Evolutionary conservation across 2,329 filamentous ascomycete species (phyloP).

Genomic region (Claviceps capensis): DNA sequence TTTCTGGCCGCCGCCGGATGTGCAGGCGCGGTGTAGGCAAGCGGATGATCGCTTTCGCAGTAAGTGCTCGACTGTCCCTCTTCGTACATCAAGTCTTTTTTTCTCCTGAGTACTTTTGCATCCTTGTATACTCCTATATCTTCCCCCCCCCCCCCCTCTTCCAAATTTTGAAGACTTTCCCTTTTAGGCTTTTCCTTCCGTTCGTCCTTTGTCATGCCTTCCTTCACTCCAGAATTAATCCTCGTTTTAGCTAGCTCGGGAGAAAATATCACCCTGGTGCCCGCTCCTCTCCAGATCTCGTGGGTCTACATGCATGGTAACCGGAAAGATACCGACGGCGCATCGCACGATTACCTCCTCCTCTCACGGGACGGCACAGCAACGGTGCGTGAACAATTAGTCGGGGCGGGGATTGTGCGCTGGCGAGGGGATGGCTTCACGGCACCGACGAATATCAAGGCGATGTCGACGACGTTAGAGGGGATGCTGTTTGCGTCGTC

Average conservation of each 20-base stretch:
- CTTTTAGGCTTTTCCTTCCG: background rate
- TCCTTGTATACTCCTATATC: background rate
- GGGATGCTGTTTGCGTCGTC: conserved; percentile 9
- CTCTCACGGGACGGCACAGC: conserved; percentile 6
- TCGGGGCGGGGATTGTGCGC: conserved; percentile 5
- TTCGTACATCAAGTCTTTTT: background rate
- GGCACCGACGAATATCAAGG: conserved; percentile 3
- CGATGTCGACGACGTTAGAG: conserved; percentile 8
- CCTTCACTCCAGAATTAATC: background rate
- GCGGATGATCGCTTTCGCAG: conserved; percentile 7
- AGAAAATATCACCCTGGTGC: conserved; percentile 1
- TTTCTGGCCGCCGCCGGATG: conserved; percentile 5
- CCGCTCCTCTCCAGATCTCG: conserved; percentile 6
- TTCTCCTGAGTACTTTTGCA: background rate
- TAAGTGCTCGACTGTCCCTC: background rate
- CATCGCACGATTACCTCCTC: conserved; percentile 8
- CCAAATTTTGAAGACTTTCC: no score
- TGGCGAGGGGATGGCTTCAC: conserved; percentile 4
- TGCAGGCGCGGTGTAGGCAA: conserved; percentile 7
- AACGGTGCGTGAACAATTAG: conserved; percentile 6
- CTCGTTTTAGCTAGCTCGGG: conserved; percentile 5
- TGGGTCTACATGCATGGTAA: conserved; percentile 7
- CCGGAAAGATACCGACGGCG: background rate
- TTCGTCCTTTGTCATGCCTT: background rate
- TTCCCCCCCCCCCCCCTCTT: no score